Evolutionary conservation across 176 grass and related monocot genomes (phyloP), one percentile per base, ranked within the genome.

Genomic region (Urochloa ruziziensis): DNA sequence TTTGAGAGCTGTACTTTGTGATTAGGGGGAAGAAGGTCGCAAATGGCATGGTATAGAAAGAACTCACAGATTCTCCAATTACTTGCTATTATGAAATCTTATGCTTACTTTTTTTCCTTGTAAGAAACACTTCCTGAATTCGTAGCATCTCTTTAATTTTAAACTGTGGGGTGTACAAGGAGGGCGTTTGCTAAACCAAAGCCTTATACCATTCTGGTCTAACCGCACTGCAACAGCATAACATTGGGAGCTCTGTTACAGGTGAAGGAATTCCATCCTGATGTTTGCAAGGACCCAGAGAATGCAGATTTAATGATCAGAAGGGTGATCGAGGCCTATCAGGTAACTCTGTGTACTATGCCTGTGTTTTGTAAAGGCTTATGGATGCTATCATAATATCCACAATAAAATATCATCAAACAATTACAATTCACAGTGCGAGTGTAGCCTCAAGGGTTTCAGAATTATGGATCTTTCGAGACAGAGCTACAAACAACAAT

Each of bases 221-320:
- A 36, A 60, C 27, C 9, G 67, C 6, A 4, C 53, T 19, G 16
- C 32, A 49, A 59, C 1, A 3, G 44, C 27, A 79, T 81, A 29
- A 83, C 53, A 44, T 70, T 75, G 3, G n/a, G 62, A 14, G 17
- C 43, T 12, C 14, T 47, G 28, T 82, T 76, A 53, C 70, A 91
- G 89, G 89, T 88, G 5, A 91, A 91, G 76, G 80, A 91, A 84
- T 91, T 91, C 37, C 89, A 91, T 65, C 89, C 89, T 24, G 81
- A 91, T 87, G 81, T 91, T 75, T 91, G 61, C 57, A 84, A 88
- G 54, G 89, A 84, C 52, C 51, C 52, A 29, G n/a, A 87, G 42
- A 84, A 84, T 30, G 85, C 89, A 71, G 85, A 91, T 80, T 43
- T 84, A 25, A 75, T 91, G 80, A 88, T 91, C 42, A 91, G 54